Evolutionary conservation across 1,284 basidiomycete species (phyloP), one percentile per base, ranked within the genome.

Genomic region (Sanguinoderma infundibulare): DNA sequence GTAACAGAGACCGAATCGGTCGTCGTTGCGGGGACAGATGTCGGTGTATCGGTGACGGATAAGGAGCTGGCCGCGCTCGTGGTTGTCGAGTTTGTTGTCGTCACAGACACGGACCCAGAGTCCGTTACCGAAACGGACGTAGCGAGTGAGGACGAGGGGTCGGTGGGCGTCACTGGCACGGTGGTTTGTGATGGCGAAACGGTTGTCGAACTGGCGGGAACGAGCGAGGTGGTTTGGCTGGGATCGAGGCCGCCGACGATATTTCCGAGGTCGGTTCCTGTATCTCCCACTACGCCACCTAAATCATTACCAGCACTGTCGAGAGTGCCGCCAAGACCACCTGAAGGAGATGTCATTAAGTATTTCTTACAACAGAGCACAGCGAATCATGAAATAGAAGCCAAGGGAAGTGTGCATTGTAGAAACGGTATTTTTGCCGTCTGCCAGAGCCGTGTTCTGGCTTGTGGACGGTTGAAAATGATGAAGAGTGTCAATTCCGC

Each of bases 131-230:
- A 26, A 12, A 47, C 7, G 22, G 46, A 24, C 38, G 58, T 49
- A 30, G 53, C n/a, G 32, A 56, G 46, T 6, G 55, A 53, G 30
- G 53, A 36, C 14, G 51, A 40, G 15, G 56, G 22, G 17, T 42
- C 53, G 1, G 53, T 54, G 1, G 53, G 44, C 8, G 53, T 54
- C 20, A 17, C 53, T n/a, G 51, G 35, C 15, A n/a, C 30, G 14
- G 53, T 20, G 22, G 61, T 50, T 38, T 52, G 10, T 3, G 60
- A 38, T 9, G 58, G 44, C 0, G 53, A 39, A 34, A 49, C 7
- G 52, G 30, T 58, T 7, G 64, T 66, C 14, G 66, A 66, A 39
- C 62, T 67, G 9, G 68, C 66, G 46, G 66, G 58, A 4, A 69
- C 64, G 22, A 69, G n/a, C 17, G 67, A 61, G 5, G 65, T 67